Evolutionary conservation across 2,329 filamentous ascomycete genomes (phyloP).

Genomic region (Sclerotinia glacialis): DNA sequence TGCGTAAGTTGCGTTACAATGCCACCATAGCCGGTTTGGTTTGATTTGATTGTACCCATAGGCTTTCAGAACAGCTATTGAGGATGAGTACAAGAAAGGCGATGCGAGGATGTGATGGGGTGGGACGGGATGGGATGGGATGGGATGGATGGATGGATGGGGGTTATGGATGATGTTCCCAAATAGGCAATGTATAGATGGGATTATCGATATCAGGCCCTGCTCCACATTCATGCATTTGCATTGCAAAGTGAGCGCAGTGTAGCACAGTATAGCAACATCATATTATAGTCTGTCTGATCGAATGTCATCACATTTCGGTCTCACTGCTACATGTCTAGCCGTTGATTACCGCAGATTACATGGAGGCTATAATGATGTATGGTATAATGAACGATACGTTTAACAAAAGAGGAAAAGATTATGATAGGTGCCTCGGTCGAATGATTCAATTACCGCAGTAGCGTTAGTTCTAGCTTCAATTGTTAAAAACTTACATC

Average conservation of each 20-base stretch:
- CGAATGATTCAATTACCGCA: background rate
- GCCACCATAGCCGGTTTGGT: conserved; percentile 2
- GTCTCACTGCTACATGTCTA: background rate
- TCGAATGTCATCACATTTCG: conserved; percentile 12
- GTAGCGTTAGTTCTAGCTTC: no score
- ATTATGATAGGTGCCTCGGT: background rate
- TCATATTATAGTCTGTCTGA: conserved; percentile 2
- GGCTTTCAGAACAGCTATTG: conserved; percentile 4
- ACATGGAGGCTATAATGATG: background rate
- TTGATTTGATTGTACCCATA: conserved; percentile 5
- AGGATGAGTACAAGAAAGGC: conserved; percentile 14
- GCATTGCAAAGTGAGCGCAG: conserved; percentile 10
- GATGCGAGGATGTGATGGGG: conserved; percentile 3
- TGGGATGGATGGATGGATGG: conserved; percentile 7
- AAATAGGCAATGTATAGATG: conserved; percentile 2
- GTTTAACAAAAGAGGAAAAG: background rate
- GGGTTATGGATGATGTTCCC: conserved; percentile 5
- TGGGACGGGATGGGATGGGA: background rate
- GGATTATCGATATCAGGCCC: conserved; percentile 14
- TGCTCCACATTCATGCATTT: conserved; percentile 14
- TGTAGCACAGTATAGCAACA: conserved; percentile 11
- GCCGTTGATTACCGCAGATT: background rate
- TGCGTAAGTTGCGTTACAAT: conserved; percentile 18
- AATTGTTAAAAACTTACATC: background rate
- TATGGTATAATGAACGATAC: background rate